These are phyloP conservation scores for Stenogyne calaminthoides DNA, from an alignment of 305 asterid species.

Conservation along the genomic window DNA sequence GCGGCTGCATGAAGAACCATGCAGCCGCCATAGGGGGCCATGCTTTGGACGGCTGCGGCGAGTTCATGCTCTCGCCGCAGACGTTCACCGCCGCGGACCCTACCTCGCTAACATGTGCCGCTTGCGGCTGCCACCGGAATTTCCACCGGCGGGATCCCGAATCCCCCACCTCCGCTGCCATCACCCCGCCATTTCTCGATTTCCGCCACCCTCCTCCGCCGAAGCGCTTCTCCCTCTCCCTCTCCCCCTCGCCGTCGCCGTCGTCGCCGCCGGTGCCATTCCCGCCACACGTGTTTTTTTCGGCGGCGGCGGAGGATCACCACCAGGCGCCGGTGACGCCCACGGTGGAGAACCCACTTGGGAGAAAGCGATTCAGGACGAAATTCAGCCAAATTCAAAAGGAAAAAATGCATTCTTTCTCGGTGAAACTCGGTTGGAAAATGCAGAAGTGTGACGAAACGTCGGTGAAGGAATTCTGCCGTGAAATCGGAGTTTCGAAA, in stretches of 20 bases:
- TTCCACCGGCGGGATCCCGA: conserved; percentile 75
- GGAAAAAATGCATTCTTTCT: conserved; percentile 62
- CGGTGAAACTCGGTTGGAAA: conserved; percentile 70
- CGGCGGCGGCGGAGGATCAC: conserved; percentile 35
- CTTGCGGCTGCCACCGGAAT: conserved; percentile 81
- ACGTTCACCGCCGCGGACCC: conserved; percentile 40
- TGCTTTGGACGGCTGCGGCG: conserved; percentile 92
- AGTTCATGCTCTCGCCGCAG: conserved; percentile 64
- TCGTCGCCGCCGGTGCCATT: background rate
- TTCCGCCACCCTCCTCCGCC: conserved; percentile 50
- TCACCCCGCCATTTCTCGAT: conserved; percentile 51
- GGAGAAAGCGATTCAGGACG: conserved; percentile 44
- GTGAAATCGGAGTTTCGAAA: conserved; percentile 56
- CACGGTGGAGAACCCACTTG: conserved; percentile 36
- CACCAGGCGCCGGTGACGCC: conserved; percentile 49
- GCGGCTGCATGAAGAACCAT: conserved; percentile 80
- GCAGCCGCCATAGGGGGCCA: conserved; percentile 78
- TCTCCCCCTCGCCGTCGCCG: conserved; percentile 31
- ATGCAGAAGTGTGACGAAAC: conserved; percentile 53
- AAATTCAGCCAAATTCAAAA: conserved; percentile 57
- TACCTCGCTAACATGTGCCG: conserved; percentile 58
- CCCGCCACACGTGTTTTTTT: conserved; percentile 12
- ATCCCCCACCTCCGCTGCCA: conserved; percentile 41
- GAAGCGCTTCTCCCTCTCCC: conserved; percentile 34
- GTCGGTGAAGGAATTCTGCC: conserved; percentile 60